Conservation (phyloP, 768 basidiomycete genomes). For the Favolaschia claudopus region DNA sequence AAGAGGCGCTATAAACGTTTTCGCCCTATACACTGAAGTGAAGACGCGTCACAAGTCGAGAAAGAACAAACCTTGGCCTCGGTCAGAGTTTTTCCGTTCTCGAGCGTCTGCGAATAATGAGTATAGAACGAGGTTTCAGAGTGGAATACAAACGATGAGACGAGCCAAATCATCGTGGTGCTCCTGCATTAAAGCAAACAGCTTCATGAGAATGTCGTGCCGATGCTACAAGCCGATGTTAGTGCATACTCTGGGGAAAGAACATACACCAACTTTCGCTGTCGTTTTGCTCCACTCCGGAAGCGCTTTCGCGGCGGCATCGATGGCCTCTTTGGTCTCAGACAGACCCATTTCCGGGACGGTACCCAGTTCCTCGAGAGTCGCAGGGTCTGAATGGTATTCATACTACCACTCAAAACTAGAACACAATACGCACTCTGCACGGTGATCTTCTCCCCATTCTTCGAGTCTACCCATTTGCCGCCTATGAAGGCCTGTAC, state of each 20-base stretch:
- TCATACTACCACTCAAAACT: neutral
- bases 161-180: slow-evolving; percentile 87
- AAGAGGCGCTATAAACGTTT: slow-evolving; percentile 84
- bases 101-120: slow-evolving; percentile 80
- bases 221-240: slow-evolving; percentile 58
- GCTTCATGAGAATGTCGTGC: slow-evolving; percentile 83
- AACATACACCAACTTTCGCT: slow-evolving; percentile 66
- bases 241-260: neutral
- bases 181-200: slow-evolving; percentile 80
- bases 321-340: slow-evolving; percentile 87
- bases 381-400: slow-evolving; percentile 83
- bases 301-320: slow-evolving; percentile 82
- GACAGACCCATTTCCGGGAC: slow-evolving; percentile 89
- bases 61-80: slow-evolving; percentile 72
- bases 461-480: slow-evolving; percentile 84
- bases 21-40: slow-evolving; percentile 63
- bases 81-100: slow-evolving; percentile 92
- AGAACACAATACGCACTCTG: slow-evolving; percentile 61
- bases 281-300: slow-evolving; percentile 87
- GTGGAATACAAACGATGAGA: slow-evolving; percentile 71
- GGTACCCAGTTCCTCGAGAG: slow-evolving; percentile 79
- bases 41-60: neutral
- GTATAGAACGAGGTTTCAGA: too few species aligned
- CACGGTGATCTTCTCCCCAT: slow-evolving; percentile 75
- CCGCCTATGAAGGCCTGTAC: slow-evolving; percentile 80